Evolutionary conservation across 192 early-diverging fungal genomes (phyloP).

Genomic region (Phlyctochytrium bullatum): DNA sequence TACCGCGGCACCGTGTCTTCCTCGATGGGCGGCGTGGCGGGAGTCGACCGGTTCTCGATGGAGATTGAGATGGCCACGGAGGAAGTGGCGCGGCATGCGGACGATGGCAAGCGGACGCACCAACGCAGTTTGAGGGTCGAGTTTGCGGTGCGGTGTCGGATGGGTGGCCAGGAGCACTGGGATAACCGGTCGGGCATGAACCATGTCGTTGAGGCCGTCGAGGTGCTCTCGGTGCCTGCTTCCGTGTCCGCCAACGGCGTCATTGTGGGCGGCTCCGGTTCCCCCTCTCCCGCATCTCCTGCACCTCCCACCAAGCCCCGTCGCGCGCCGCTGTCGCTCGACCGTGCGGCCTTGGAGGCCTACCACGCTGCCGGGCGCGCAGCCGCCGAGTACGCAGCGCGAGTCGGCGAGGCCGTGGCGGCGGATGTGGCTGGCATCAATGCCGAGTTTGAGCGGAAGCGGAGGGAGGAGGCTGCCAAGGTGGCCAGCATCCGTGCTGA

Average conservation of each 20-base stretch:
- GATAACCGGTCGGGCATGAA: constrained; percentile 62
- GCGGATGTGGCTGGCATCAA: constrained; percentile 15
- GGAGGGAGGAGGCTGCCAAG: no score
- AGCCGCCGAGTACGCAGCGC: constrained; percentile 7
- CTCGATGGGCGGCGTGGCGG: constrained; percentile 28
- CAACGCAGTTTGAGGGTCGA: constrained; percentile 22
- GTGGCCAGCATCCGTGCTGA: no score
- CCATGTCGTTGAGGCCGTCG: constrained; percentile 12
- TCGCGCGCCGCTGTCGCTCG: background rate
- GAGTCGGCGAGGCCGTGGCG: constrained; percentile 12
- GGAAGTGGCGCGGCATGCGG: background rate
- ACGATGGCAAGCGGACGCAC: background rate
- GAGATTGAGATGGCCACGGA: constrained; percentile 53
- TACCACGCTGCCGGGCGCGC: constrained; percentile 3
- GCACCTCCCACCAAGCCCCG: background rate
- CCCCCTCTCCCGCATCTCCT: background rate
- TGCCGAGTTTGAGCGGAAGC: constrained; percentile 20
- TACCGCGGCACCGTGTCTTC: constrained; percentile 55
- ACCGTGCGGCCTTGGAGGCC: constrained; percentile 3
- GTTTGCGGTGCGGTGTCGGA: constrained; percentile 61
- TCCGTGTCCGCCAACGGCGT: background rate
- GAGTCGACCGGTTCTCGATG: constrained; percentile 73
- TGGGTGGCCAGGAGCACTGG: constrained; percentile 77
- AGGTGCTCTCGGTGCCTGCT: background rate
- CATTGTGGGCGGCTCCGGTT: background rate